Conservation (phyloP, 441 rosid species). For the Hura crepitans region DNA sequence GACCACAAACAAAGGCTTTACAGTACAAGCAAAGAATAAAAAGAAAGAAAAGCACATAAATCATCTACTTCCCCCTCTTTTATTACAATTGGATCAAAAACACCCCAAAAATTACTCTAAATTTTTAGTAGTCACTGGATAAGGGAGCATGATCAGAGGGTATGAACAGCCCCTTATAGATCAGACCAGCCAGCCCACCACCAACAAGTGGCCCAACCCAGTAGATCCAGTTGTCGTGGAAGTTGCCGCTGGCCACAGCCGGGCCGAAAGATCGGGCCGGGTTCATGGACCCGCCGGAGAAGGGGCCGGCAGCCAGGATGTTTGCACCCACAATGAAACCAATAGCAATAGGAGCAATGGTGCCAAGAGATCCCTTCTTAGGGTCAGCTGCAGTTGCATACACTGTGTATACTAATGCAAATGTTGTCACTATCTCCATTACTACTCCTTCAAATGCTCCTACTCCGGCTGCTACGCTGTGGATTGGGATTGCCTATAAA, state of each 20-base stretch:
- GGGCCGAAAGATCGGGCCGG: constrained; percentile 99
- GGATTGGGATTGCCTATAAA: constrained; percentile 57
- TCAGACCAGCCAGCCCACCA: constrained; percentile 75
- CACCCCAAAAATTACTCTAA: background rate
- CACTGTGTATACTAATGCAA: constrained; percentile 83
- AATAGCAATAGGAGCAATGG: constrained; percentile 79
- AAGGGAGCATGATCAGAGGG: constrained; percentile 49
- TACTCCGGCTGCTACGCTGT: constrained; percentile 72
- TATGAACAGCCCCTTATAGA: constrained; percentile 64
- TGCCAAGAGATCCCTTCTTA: constrained; percentile 82
- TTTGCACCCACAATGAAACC: constrained; percentile 94
- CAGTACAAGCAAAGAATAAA: background rate
- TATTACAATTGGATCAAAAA: constrained; percentile 20
- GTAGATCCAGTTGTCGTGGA: constrained; percentile 81
- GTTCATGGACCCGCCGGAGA: constrained; percentile 97
- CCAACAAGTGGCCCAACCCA: constrained; percentile 94
- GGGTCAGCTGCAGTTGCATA: constrained; percentile 95
- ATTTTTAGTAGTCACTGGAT: constrained; percentile 32
- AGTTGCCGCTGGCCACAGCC: constrained; percentile 75
- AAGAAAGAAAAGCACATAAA: constrained; percentile 10
- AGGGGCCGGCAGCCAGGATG: constrained; percentile 89
- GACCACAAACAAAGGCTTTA: constrained; percentile 11
- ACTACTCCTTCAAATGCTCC: constrained; percentile 75
- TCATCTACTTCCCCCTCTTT: constrained; percentile 19
- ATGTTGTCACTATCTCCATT: constrained; percentile 83